Evolutionary conservation across 2,329 filamentous ascomycete genomes (phyloP).

Genomic region (Kalmusia sp.): DNA sequence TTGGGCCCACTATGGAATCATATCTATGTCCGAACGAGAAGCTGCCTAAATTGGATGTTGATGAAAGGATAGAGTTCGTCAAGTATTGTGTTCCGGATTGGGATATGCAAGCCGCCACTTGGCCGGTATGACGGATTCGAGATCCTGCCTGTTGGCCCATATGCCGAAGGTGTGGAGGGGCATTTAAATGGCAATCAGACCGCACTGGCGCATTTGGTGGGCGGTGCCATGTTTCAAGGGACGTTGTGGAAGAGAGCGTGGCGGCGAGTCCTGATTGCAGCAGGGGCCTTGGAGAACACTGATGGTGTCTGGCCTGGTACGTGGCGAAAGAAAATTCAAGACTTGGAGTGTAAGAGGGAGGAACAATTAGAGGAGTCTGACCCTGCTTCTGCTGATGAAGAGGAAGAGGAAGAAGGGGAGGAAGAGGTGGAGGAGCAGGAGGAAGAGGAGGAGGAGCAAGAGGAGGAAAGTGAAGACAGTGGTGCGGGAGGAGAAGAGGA

Average conservation of each 20-base stretch:
- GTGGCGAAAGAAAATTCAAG: too few relatives aligned
- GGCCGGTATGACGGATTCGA: background rate
- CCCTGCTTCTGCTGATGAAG: too few relatives aligned
- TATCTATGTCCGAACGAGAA: background rate
- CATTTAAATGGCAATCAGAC: background rate
- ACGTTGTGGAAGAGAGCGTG: conserved; percentile 3
- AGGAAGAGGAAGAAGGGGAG: too few relatives aligned
- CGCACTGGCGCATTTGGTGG: conserved; percentile 1
- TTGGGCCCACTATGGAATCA: background rate
- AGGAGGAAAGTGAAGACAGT: too few relatives aligned
- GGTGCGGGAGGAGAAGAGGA: too few relatives aligned
- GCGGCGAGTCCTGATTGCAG: conserved; percentile 2
- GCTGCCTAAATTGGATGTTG: background rate
- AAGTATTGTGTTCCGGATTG: conserved; percentile 6
- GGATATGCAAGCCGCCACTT: background rate
- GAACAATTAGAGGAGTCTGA: too few relatives aligned
- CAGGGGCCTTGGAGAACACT: background rate
- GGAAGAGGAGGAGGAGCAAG: too few relatives aligned
- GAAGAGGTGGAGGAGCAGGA: too few relatives aligned
- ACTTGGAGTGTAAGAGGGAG: too few relatives aligned
- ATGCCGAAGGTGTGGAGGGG: background rate
- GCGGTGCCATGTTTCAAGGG: background rate
- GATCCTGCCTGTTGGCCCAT: background rate
- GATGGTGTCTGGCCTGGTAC: background rate
- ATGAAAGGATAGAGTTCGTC: conserved; percentile 1